Conservation (phyloP, 1,284 basidiomycete genomes). For the Amylostereum areolatum region DNA sequence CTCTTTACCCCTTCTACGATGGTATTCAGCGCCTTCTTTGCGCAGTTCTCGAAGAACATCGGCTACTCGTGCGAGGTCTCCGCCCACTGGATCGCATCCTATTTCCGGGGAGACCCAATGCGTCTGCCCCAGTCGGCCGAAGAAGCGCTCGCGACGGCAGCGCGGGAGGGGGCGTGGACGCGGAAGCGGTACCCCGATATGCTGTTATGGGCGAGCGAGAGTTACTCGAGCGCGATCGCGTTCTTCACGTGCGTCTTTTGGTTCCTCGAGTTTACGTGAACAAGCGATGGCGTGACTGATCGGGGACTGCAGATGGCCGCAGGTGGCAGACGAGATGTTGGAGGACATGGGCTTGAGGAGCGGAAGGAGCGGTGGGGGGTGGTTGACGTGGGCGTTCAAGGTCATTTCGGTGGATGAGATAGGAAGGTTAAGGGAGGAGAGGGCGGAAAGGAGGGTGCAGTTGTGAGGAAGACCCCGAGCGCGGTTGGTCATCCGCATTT, state of each 20-base stretch:
- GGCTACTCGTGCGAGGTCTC: slow-evolving; percentile 48
- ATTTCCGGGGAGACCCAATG: slow-evolving; percentile 47
- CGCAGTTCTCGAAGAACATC: slow-evolving; percentile 41
- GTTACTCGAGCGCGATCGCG: slow-evolving; percentile 36
- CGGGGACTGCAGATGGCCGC: slow-evolving; percentile 42
- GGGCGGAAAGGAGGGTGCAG: too few species aligned
- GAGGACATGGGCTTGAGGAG: slow-evolving; percentile 49
- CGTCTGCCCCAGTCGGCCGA: slow-evolving; percentile 37
- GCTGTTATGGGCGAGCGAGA: slow-evolving; percentile 38
- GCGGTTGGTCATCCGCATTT: too few species aligned
- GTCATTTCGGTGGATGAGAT: slow-evolving; percentile 44
- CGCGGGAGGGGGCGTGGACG: slow-evolving; percentile 42
- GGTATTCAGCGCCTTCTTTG: neutral
- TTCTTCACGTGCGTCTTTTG: slow-evolving; percentile 37
- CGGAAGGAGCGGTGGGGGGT: slow-evolving; percentile 51
- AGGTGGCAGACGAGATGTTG: slow-evolving; percentile 46
- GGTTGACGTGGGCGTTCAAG: slow-evolving; percentile 56
- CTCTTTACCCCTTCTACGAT: slow-evolving; percentile 11
- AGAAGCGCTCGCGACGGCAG: slow-evolving; percentile 34
- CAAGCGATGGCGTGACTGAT: neutral
- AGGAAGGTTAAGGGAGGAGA: too few species aligned
- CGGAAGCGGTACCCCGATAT: slow-evolving; percentile 43
- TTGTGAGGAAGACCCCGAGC: too few species aligned
- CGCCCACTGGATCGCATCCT: slow-evolving; percentile 60
- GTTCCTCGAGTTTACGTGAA: neutral